phyloP scores from a whole-genome alignment of 2,329 filamentous ascomycete genomes.

The Orbilia oligospora region DNA sequence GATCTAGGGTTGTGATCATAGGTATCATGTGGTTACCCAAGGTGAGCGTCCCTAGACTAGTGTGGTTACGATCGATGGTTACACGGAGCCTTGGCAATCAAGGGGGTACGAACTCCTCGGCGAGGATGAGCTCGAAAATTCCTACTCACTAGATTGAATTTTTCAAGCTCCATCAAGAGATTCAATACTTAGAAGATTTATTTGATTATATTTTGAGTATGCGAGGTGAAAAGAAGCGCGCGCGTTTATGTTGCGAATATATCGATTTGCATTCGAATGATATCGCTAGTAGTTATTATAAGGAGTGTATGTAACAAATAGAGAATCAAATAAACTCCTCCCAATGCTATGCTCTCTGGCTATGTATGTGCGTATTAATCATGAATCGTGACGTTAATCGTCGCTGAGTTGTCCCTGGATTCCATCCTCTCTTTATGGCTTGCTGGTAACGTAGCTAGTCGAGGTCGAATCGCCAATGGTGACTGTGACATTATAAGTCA shows the following conservation, averaged over 20 bases:
- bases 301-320: conserved; percentile 22
- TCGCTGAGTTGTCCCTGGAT: neutral
- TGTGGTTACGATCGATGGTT: too few relatives aligned
- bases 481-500: conserved; percentile 43
- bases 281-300: neutral
- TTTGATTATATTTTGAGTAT: too few relatives aligned
- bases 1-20: too few relatives aligned
- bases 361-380: neutral
- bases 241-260: neutral
- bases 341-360: conserved; percentile 20
- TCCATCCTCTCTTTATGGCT: conserved; percentile 14
- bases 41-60: too few relatives aligned
- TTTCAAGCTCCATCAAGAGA: too few relatives aligned
- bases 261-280: neutral
- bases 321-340: conserved; percentile 27
- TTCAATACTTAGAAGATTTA: too few relatives aligned
- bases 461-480: conserved; percentile 45
- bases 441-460: conserved; percentile 52
- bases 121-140: too few relatives aligned
- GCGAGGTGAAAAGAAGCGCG: too few relatives aligned
- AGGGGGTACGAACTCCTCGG: too few relatives aligned
- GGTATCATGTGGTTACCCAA: too few relatives aligned
- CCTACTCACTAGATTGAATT: too few relatives aligned
- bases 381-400: conserved; percentile 14
- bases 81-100: too few relatives aligned